Evolutionary conservation across 768 basidiomycete species (phyloP), one percentile per base, ranked within the genome.

Genomic region (Mycena galopus): DNA sequence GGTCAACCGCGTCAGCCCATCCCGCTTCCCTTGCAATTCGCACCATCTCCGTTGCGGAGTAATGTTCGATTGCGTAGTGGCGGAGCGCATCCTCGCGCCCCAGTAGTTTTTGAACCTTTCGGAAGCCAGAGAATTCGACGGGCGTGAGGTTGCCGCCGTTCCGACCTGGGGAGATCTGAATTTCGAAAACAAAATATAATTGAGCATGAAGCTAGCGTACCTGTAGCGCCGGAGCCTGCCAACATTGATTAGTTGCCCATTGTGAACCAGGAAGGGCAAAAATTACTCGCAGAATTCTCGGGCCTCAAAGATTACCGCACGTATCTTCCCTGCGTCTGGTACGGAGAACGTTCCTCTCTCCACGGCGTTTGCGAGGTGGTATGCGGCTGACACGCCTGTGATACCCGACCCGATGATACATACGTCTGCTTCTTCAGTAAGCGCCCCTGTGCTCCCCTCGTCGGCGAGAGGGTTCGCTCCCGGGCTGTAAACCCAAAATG

Each of bases 331-430:
- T 69, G 35, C 25, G 39, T 39, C 12, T 16, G 55, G 70, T 10
- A 78, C 65, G 3, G 73, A 70, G 23, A 72, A 72, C 1, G 33
- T 21, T 10, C 64, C 60, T 37, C 67, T 53, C 72, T 75, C 37
- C 71, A 78, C 72, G 47, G 70, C 75, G 55, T 85, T 83, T 4
- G 90, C 83, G 37, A 96, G 83, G 77, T 95, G 93, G 79, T 93
- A 95, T 9, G 93, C 93, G 5, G 89, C 86, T 23, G 90, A 89
- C 9, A 93, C 87, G 21, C 94, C 94, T 0, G 94, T 93, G 42
- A 95, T 91, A 0, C 94, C 94, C 33, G 92, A 90, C 8, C 95
- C 95, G 51, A 96, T 90, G 74, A 96, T 91, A 72, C 91, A 93
- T 11, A 95, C 82, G 76, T 96, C 94, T 3, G 90, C 90, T 61